A percentile compares a stretch with the other conserved stretches of the same genome.
These are phyloP conservation scores for Pseudomonodictys pantanalensis DNA, from an alignment of 495 filamentous ascomycete genomes.

Conservation along the genomic window DNA sequence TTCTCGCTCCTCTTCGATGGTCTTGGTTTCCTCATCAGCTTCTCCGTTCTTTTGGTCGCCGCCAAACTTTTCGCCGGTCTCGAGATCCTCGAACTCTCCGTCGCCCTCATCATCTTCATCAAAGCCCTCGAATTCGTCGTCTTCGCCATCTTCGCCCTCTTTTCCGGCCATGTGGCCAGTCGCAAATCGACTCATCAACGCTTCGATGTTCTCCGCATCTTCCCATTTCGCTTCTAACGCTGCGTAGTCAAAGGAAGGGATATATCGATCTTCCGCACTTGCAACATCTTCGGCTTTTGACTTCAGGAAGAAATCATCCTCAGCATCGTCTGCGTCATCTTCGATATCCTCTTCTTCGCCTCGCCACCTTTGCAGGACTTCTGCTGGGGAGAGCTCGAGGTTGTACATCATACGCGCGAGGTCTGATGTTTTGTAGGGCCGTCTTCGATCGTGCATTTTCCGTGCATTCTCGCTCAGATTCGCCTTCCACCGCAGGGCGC, in stretches of 20 bases:
- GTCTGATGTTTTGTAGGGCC: conserved; percentile 70
- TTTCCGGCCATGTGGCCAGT: conserved; percentile 54
- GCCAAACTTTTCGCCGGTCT: conserved; percentile 63
- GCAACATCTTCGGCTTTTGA: conserved; percentile 62
- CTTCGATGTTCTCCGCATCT: conserved; percentile 70
- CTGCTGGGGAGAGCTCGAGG: conserved; percentile 65
- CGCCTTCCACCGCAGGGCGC: conserved; percentile 74
- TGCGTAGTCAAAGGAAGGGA: conserved; percentile 78
- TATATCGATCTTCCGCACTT: conserved; percentile 64
- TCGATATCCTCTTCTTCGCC: conserved; percentile 55
- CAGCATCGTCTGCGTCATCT: conserved; percentile 58
- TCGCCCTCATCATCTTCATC: conserved; percentile 64
- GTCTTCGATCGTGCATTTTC: conserved; percentile 63
- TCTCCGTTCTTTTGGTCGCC: conserved; percentile 45
- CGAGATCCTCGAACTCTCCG: conserved; percentile 85
- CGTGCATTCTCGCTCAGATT: conserved; percentile 76
- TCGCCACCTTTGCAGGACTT: conserved; percentile 76
- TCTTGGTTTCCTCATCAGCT: conserved; percentile 42
- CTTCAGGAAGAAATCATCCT: conserved; percentile 82
- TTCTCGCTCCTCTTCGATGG: conserved; percentile 79
- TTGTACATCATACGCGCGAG: conserved; percentile 88
- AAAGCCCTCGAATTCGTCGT: conserved; percentile 49
- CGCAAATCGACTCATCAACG: conserved; percentile 69
- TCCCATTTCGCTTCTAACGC: conserved; percentile 82
- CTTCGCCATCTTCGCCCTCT: conserved; percentile 44